phyloP scores from a whole-genome alignment of 2,329 filamentous ascomycete genomes.

The Aureobasidium sp. region DNA sequence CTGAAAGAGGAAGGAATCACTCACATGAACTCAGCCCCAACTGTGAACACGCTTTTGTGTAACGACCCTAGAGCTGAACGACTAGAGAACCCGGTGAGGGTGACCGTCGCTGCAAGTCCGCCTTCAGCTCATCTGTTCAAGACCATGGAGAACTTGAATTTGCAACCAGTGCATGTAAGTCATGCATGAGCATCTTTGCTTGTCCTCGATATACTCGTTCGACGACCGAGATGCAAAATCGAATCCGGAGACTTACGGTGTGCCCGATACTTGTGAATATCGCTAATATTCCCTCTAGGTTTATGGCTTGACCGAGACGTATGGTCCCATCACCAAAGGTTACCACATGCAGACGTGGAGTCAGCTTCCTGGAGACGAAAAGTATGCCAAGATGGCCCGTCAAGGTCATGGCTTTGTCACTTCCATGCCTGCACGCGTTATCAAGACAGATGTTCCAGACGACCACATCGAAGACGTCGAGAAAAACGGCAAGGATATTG shows the following conservation, averaged over 20 bases:
- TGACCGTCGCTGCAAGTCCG: conserved; percentile 88
- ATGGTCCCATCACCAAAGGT: conserved; percentile 90
- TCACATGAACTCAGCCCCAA: conserved; percentile 93
- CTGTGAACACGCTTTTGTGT: conserved; percentile 90
- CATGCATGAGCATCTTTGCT: background rate
- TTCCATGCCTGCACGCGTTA: conserved; percentile 68
- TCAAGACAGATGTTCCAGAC: conserved; percentile 64
- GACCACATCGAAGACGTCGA: conserved; percentile 59
- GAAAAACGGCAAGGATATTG: conserved; percentile 65
- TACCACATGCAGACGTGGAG: conserved; percentile 85
- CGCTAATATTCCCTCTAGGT: conserved; percentile 46
- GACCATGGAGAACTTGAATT: conserved; percentile 80
- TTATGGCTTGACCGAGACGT: conserved; percentile 82
- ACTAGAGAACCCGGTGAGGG: conserved; percentile 60
- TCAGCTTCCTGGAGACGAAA: conserved; percentile 61
- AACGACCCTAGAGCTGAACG: conserved; percentile 64
- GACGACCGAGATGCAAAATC: conserved; percentile 25
- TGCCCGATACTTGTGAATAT: background rate
- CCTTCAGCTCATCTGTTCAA: conserved; percentile 87
- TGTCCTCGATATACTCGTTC: background rate
- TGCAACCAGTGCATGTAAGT: conserved; percentile 49
- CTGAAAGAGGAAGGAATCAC: conserved; percentile 81
- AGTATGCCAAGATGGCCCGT: conserved; percentile 82
- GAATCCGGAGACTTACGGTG: background rate
- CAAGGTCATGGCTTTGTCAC: conserved; percentile 90